Evolutionary conservation across 768 basidiomycete genomes (phyloP).

Genomic region (Tylopilus subfusipes): DNA sequence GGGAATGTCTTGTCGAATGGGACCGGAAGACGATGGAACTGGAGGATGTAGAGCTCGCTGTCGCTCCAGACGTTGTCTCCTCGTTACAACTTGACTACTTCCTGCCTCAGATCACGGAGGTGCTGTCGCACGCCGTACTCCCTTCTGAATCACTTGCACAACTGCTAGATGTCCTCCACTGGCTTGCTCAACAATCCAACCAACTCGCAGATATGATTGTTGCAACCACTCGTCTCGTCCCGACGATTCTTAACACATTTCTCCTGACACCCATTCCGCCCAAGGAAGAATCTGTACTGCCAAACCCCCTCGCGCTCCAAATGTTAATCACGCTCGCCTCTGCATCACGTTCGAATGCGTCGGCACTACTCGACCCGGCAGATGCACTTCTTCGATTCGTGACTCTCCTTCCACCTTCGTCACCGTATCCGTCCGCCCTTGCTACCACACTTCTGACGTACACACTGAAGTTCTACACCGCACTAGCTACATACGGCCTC

Average conservation of each 20-base stretch:
- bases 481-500: constrained; percentile 75
- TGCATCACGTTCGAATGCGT: constrained; percentile 69
- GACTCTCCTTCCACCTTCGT: constrained; percentile 47
- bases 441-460: constrained; percentile 47
- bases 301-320: constrained; percentile 49
- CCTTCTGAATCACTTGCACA: constrained; percentile 50
- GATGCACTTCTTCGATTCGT: constrained; percentile 75
- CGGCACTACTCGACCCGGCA: constrained; percentile 48
- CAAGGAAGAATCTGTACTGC: constrained; percentile 30
- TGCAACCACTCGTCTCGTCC: constrained; percentile 48
- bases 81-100: constrained; percentile 37
- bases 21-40: constrained; percentile 30
- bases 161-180: constrained; percentile 55
- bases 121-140: constrained; percentile 39
- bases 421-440: constrained; percentile 34
- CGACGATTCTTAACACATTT: constrained; percentile 52
- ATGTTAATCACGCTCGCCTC: constrained; percentile 54
- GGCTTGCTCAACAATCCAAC: constrained; percentile 60
- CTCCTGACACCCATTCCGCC: constrained; percentile 51
- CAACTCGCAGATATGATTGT: constrained; percentile 49
- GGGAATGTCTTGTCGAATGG: constrained; percentile 74
- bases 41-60: constrained; percentile 44
- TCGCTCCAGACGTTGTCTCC: constrained; percentile 18
- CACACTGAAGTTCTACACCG: constrained; percentile 61
- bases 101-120: constrained; percentile 48